Base-by-base conservation (phyloP, 163 green algal species). In the Scenedesmus sp. region DNA sequence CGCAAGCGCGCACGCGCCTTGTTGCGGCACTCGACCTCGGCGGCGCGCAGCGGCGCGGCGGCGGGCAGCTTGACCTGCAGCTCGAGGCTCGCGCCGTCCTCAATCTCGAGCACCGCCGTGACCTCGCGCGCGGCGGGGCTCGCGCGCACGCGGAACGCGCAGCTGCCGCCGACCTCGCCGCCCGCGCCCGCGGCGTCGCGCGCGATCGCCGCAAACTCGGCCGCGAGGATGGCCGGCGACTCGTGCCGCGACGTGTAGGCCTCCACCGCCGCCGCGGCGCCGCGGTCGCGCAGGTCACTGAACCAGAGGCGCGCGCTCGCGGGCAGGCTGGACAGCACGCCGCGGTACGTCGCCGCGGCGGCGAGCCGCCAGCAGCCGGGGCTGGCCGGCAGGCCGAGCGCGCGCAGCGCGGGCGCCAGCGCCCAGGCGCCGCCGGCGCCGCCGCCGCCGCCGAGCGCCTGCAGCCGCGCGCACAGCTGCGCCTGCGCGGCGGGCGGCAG, bases 41-140 rank as follows among this genome's bases (percentile, higher is more conserved):
- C 80, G 0, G 91, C 69, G 18, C 73, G 82, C 15, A 99, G 89
- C 3, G 96, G 96, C 73, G 92, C 91, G 78, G 83, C 83, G 13
- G 83, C 69, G 0, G 96, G 93, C 75, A 99, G 89, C 74, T 85
- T 87, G 29, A 99, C 86, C 1, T 82, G 80, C 63, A 98, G 85
- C 86, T 98, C 94, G 66, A 98, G 83, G n/a, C 69, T 86, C 3
- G 88, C 83, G 0, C 87, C 90, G 31, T 97, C 93, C 85, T 97
- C 94, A 50, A 97, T 83, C 69, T 91, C 83, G 79, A 97, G 79
- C 53, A 82, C 65, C 10, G 93, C 91, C 2, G 93, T 77, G 4
- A 95, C 91, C 86, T 97, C 89, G 0, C 93, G 76, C 2, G 57
- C 53, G 0, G 63, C 69, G 7, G 85, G 34, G 70, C 77, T 93